Percentiles rank a stretch among this genome's conserved stretches.
phyloP scores from a whole-genome alignment of 2,329 filamentous ascomycete species.

The Aspergillus unguis region DNA sequence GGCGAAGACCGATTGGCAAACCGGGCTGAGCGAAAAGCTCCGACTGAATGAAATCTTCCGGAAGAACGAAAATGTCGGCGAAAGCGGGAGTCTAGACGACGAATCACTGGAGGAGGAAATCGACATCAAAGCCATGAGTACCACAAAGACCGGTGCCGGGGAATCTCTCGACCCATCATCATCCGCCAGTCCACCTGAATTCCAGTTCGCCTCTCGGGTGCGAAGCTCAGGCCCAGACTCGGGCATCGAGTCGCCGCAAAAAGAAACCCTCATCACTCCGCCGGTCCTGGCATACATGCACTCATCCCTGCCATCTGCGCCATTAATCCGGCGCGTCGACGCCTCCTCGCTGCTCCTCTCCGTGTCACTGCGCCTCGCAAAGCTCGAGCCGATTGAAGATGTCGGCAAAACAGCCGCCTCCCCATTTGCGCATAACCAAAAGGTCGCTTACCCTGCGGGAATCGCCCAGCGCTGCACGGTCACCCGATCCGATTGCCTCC shows the following conservation, averaged over 20 bases:
- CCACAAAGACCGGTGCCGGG: constrained; percentile 43
- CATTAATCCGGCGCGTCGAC: constrained; percentile 82
- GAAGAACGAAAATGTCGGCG: constrained; percentile 38
- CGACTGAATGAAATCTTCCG: constrained; percentile 65
- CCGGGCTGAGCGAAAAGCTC: constrained; percentile 73
- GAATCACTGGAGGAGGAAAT: constrained; percentile 53
- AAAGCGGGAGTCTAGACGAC: constrained; percentile 35
- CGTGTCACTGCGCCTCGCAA: constrained; percentile 81
- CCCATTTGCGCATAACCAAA: constrained; percentile 72
- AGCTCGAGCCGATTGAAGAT: constrained; percentile 66
- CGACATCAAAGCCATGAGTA: constrained; percentile 53
- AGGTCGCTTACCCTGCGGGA: constrained; percentile 78
- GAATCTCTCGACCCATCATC: constrained; percentile 8
- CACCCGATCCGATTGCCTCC: constrained; percentile 73
- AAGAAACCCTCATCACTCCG: constrained; percentile 54
- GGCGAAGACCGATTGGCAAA: constrained; percentile 92
- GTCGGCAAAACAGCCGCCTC: constrained; percentile 57
- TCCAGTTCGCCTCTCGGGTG: constrained; percentile 28
- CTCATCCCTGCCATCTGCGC: constrained; percentile 48
- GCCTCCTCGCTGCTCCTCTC: constrained; percentile 76
- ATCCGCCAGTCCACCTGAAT: background rate
- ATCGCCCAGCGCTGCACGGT: constrained; percentile 79
- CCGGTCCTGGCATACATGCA: constrained; percentile 81
- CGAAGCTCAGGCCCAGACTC: constrained; percentile 21
- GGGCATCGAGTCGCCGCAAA: background rate